Evolutionary conservation across 208 protist species (phyloP).

Genomic region (Wallacemonas sp.): DNA sequence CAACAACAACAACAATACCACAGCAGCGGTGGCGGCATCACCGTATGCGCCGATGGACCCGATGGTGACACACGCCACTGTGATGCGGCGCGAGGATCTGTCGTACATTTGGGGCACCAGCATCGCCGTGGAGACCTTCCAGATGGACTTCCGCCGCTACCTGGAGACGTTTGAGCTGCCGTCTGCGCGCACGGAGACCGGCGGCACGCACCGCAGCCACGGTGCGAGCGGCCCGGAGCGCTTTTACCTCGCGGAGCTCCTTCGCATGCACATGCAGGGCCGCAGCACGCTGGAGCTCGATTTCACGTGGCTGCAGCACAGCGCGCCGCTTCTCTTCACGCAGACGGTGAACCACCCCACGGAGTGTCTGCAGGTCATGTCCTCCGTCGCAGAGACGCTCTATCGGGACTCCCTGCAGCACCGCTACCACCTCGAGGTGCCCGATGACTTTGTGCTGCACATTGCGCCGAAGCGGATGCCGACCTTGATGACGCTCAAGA

Average conservation of each 20-base stretch:
- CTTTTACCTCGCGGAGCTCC: slow-evolving; percentile 79
- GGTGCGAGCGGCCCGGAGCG: slow-evolving; percentile 21
- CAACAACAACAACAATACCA: background rate
- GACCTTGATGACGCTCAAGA: slow-evolving; percentile 65
- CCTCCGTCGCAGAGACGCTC: slow-evolving; percentile 73
- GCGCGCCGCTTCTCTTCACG: slow-evolving; percentile 53
- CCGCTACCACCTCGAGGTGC: slow-evolving; percentile 43
- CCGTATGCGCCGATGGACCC: background rate
- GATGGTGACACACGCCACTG: slow-evolving; percentile 14
- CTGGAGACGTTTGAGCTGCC: slow-evolving; percentile 68
- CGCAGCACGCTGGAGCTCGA: slow-evolving; percentile 74
- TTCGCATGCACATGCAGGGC: slow-evolving; percentile 74
- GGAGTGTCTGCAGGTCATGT: slow-evolving; percentile 91
- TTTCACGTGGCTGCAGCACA: slow-evolving; percentile 55
- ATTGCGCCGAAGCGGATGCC: slow-evolving; percentile 70
- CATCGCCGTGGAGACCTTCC: slow-evolving; percentile 87
- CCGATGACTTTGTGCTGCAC: slow-evolving; percentile 64
- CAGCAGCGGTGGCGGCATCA: background rate
- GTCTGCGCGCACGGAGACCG: background rate
- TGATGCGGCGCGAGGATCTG: slow-evolving; percentile 67
- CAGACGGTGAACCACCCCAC: slow-evolving; percentile 78
- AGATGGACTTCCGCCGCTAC: slow-evolving; percentile 73
- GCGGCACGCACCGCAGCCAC: slow-evolving; percentile 4
- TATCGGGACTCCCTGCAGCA: slow-evolving; percentile 56
- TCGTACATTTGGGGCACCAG: slow-evolving; percentile 91